A percentile compares a stretch with the other conserved stretches of the same genome.
Evolutionary conservation across 257 asterid species (phyloP).

Genomic region (Solanum virginianum): DNA sequence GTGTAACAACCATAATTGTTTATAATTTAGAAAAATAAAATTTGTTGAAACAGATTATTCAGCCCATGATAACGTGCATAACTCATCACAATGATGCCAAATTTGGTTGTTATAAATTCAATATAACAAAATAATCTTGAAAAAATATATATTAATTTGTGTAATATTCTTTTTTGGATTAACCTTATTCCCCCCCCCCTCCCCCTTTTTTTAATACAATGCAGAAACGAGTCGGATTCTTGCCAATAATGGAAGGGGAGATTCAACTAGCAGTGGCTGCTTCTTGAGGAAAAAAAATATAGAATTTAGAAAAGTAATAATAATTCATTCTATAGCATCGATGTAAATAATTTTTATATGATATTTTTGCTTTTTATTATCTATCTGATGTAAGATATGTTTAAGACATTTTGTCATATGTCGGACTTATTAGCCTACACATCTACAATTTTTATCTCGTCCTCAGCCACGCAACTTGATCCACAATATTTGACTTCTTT

Average conservation of each 20-base stretch:
- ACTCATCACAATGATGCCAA: background rate
- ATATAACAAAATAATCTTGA: background rate
- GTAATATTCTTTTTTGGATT: background rate
- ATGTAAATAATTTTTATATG: background rate
- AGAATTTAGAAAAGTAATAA: background rate
- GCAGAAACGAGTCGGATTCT: conserved; percentile 85
- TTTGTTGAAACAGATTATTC: background rate
- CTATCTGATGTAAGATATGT: background rate
- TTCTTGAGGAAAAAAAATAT: background rate
- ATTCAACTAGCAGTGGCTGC: conserved; percentile 40
- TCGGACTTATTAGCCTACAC: background rate
- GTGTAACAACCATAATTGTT: background rate
- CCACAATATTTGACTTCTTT: background rate
- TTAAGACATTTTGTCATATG: background rate
- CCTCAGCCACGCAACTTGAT: background rate
- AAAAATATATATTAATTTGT: background rate
- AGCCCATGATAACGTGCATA: background rate
- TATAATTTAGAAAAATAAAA: background rate
- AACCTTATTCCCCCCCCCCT: background rate
- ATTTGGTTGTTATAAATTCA: background rate
- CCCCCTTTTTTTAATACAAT: background rate
- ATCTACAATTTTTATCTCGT: background rate
- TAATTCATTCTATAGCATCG: background rate
- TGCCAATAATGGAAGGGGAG: conserved; percentile 61
- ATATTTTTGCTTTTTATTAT: background rate